Evolutionary conservation across 2,329 filamentous ascomycete genomes (phyloP).

Genomic region (Alternaria incomplexa): DNA sequence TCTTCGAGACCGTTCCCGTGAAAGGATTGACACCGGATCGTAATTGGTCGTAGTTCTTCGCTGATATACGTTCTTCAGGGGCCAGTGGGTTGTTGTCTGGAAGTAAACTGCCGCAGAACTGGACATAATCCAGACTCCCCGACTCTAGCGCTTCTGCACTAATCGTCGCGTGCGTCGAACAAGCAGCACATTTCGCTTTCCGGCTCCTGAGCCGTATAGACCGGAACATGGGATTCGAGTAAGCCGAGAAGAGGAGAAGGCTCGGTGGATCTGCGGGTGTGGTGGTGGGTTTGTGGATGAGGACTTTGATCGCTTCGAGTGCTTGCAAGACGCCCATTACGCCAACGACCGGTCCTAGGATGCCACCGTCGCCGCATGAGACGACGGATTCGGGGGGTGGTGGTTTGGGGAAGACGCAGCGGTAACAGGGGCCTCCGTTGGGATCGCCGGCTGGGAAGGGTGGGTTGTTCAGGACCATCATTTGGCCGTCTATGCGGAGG

Average conservation of each 20-base stretch:
- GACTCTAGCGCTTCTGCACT: constrained; percentile 66
- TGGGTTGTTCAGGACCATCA: constrained; percentile 86
- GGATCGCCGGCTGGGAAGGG: constrained; percentile 64
- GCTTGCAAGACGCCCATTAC: constrained; percentile 93
- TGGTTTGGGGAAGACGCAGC: constrained; percentile 88
- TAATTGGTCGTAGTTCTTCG: constrained; percentile 62
- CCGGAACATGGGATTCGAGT: constrained; percentile 66
- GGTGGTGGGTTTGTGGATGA: constrained; percentile 55
- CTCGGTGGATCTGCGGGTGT: constrained; percentile 42
- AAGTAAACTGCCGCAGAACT: constrained; percentile 75
- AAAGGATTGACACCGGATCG: constrained; percentile 42
- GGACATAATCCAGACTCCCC: constrained; percentile 79
- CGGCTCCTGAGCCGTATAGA: constrained; percentile 75
- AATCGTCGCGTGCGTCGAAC: constrained; percentile 68
- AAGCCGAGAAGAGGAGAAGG: constrained; percentile 63
- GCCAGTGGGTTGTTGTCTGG: constrained; percentile 62
- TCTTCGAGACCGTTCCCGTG: constrained; percentile 36
- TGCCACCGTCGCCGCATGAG: constrained; percentile 90
- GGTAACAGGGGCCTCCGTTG: constrained; percentile 82
- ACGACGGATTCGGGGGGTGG: constrained; percentile 82
- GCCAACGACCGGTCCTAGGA: constrained; percentile 90
- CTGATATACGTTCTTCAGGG: constrained; percentile 71
- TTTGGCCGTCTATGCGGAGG: constrained; percentile 84
- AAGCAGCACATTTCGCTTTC: constrained; percentile 76
- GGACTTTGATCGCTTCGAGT: constrained; percentile 84